A percentile compares a stretch with the other conserved stretches of the same genome.
Evolutionary conservation across 139 green algal species (phyloP).

Genomic region (Tetratostichococcus sp.): DNA sequence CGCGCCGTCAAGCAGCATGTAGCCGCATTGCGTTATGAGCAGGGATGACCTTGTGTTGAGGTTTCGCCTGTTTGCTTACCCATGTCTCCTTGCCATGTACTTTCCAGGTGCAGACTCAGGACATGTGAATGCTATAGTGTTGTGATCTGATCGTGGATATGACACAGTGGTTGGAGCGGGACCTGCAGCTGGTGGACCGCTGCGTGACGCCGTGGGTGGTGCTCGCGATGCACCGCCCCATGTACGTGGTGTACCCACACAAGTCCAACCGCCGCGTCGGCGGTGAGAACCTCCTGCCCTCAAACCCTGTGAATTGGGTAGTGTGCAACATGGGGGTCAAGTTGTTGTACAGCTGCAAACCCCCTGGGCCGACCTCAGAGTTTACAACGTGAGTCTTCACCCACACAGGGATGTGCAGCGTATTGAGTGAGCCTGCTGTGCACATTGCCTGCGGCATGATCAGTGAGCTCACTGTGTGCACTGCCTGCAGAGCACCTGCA

Average conservation of each 20-base stretch:
- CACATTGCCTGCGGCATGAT: no score
- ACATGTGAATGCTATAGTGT: not conserved
- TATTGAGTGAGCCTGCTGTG: no score
- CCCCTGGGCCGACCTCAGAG: no score
- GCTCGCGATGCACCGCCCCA: constrained; percentile 67
- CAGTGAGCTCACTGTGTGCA: not conserved
- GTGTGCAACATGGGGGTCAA: not conserved
- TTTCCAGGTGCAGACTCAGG: no score
- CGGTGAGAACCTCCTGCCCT: not conserved
- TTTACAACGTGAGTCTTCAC: no score
- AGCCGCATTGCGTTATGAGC: no score
- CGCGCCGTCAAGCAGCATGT: no score
- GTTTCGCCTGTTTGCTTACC: no score
- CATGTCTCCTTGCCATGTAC: no score
- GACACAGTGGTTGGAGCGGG: constrained; percentile 56
- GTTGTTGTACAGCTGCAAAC: no score
- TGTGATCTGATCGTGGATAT: not conserved
- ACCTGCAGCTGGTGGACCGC: constrained; percentile 66
- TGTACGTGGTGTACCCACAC: constrained; percentile 80
- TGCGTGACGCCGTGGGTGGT: constrained; percentile 73
- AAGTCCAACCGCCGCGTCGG: constrained; percentile 65
- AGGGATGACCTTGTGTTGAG: no score
- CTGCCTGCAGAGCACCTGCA: constrained; percentile 48
- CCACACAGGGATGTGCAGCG: no score
- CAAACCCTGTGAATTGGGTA: not conserved